Conservation (phyloP, 306 rosid genomes). For the Sindora glabra region DNA sequence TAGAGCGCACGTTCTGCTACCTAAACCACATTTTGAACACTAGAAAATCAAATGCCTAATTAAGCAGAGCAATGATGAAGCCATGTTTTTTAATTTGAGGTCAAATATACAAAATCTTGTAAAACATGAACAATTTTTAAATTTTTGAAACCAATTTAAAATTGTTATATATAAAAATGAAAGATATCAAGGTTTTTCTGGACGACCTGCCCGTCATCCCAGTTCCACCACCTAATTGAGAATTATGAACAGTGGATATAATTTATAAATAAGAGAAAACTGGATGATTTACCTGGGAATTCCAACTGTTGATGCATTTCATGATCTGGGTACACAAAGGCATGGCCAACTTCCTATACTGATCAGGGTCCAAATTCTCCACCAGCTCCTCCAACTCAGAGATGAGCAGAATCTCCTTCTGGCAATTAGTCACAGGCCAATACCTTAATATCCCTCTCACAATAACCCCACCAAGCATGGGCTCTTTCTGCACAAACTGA, state of each 20-base stretch:
- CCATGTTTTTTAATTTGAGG: too few species aligned
- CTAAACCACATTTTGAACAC: constrained; percentile 10
- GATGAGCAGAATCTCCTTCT: constrained; percentile 63
- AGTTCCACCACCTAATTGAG: too few species aligned
- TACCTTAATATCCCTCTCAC: constrained; percentile 70
- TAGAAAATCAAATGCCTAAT: too few species aligned
- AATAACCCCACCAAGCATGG: constrained; percentile 69
- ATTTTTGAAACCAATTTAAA: too few species aligned
- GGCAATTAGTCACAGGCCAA: constrained; percentile 78
- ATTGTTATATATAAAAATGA: too few species aligned
- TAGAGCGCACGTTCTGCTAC: constrained; percentile 84
- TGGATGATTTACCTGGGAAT: constrained; percentile 55
- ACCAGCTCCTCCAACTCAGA: constrained; percentile 83
- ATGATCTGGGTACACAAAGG: constrained; percentile 60
- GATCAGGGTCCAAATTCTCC: constrained; percentile 65
- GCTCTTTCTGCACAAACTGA: constrained; percentile 89
- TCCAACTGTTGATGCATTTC: constrained; percentile 69
- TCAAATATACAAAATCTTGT: too few species aligned
- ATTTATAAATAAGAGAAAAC: not conserved
- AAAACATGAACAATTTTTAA: too few species aligned
- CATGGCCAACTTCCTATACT: constrained; percentile 65
- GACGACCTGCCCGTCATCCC: too few species aligned
- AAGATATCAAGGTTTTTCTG: too few species aligned
- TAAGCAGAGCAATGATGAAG: too few species aligned
- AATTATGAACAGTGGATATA: too few species aligned